Conservation (phyloP, 2,329 filamentous ascomycete species). For the Cladosporium sp. region DNA sequence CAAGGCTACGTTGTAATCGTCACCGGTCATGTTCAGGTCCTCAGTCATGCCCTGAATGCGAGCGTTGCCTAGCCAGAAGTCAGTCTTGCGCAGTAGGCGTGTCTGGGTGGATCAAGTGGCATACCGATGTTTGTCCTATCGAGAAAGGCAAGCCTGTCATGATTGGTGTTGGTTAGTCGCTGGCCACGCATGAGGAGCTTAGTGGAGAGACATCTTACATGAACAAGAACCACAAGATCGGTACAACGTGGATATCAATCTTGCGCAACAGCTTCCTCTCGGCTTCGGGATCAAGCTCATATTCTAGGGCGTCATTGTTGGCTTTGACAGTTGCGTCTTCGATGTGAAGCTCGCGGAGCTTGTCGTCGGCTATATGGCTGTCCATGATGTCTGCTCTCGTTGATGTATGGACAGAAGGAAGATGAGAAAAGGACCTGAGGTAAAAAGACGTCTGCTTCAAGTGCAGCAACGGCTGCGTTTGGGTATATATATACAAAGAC, state of each 20-base stretch:
- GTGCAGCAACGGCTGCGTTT: too few species aligned
- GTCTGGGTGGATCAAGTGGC: not conserved
- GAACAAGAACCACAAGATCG: conserved; percentile 42
- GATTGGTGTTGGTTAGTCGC: too few species aligned
- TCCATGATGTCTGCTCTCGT: conserved; percentile 1
- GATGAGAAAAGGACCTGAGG: too few species aligned
- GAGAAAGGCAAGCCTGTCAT: conserved; percentile 36
- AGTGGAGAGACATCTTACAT: conserved; percentile 23
- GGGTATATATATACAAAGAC: too few species aligned
- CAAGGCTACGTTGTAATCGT: conserved; percentile 37
- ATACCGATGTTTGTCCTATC: conserved; percentile 10
- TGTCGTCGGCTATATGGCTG: conserved; percentile 19
- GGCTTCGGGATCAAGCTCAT: conserved; percentile 20
- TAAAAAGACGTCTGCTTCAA: too few species aligned
- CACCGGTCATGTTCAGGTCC: conserved; percentile 34
- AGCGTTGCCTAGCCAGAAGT: conserved; percentile 31
- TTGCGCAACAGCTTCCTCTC: conserved; percentile 48
- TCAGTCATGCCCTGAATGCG: conserved; percentile 36
- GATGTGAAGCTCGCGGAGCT: conserved; percentile 21
- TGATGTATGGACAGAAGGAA: too few species aligned
- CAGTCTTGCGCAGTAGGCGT: not conserved
- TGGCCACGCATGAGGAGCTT: not conserved
- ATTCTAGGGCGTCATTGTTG: conserved; percentile 16
- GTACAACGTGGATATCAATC: conserved; percentile 41
- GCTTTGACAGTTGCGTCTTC: conserved; percentile 20